Conservation (phyloP, 2,329 filamentous ascomycete genomes). For the Ceratocystis huliohia region DNA sequence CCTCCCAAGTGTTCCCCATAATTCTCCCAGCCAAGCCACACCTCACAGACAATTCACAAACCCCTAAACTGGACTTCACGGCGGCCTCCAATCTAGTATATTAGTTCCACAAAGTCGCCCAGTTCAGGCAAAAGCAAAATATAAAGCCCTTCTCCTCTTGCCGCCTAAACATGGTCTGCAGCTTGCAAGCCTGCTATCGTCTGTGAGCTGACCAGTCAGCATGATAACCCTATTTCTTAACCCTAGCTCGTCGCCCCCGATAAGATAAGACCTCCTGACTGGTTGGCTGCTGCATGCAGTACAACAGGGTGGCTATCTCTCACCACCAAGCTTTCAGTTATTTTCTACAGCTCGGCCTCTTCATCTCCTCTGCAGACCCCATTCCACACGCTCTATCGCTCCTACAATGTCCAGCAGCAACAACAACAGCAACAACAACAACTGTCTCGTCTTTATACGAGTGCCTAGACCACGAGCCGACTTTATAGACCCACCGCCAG, state of each 20-base stretch:
- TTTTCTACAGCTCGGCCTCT: neutral
- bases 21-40: too few species aligned
- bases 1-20: too few species aligned
- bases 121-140: too few species aligned
- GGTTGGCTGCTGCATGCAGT: neutral
- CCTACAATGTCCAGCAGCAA: neutral
- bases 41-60: too few species aligned
- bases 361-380: neutral
- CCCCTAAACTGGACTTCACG: too few species aligned
- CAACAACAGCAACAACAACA: neutral
- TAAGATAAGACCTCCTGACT: conserved; percentile 3
- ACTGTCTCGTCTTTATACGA: conserved; percentile 67
- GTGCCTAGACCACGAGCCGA: conserved; percentile 78
- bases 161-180: too few species aligned
- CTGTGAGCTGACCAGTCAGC: too few species aligned
- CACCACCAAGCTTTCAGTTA: neutral
- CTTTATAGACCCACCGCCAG: conserved; percentile 81
- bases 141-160: too few species aligned
- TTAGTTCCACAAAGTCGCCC: too few species aligned
- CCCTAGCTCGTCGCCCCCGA: neutral
- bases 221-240: too few species aligned
- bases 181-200: too few species aligned
- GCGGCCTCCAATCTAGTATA: too few species aligned
- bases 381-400: neutral
- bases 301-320: neutral